These are phyloP conservation scores for Vicia faba DNA, from an alignment of 306 rosid species.

Conservation along the genomic window DNA sequence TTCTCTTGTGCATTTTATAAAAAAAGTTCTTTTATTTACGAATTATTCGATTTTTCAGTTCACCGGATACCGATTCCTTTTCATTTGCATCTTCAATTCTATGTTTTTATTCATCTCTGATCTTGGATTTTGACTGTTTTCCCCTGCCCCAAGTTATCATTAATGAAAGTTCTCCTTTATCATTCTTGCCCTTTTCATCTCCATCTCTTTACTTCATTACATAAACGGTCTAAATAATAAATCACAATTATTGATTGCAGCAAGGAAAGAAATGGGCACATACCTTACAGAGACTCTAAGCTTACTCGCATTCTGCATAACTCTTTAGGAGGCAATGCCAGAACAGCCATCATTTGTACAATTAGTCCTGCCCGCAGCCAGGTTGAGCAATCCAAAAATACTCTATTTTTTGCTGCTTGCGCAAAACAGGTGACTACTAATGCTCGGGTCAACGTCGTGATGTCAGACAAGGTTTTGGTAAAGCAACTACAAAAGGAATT, in stretches of 20 bases:
- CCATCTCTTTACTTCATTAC: conserved; percentile 7
- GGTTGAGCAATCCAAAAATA: conserved; percentile 84
- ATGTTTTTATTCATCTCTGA: conserved; percentile 18
- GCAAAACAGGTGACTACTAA: conserved; percentile 87
- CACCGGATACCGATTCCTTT: neutral
- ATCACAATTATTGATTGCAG: conserved; percentile 53
- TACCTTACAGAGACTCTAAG: conserved; percentile 91
- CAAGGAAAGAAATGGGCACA: conserved; percentile 76
- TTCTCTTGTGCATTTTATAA: conserved; percentile 15
- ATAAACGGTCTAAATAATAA: conserved; percentile 14
- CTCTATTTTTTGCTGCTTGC: conserved; percentile 79
- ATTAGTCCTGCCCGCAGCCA: conserved; percentile 84
- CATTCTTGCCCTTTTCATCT: conserved; percentile 27
- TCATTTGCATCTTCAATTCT: conserved; percentile 15
- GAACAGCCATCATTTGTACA: conserved; percentile 93
- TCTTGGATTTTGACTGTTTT: conserved; percentile 15
- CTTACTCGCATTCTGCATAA: conserved; percentile 90
- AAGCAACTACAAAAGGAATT: conserved; percentile 74
- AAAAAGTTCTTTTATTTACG: conserved; percentile 2
- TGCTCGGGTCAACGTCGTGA: conserved; percentile 75
- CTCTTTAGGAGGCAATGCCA: conserved; percentile 90
- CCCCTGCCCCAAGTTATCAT: conserved; percentile 5
- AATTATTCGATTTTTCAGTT: conserved; percentile 5
- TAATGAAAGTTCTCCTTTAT: conserved; percentile 16
- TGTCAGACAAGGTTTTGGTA: conserved; percentile 85